Conservation (phyloP, 2,329 filamentous ascomycete genomes). For the Aaosphaeria pasadenensis region DNA sequence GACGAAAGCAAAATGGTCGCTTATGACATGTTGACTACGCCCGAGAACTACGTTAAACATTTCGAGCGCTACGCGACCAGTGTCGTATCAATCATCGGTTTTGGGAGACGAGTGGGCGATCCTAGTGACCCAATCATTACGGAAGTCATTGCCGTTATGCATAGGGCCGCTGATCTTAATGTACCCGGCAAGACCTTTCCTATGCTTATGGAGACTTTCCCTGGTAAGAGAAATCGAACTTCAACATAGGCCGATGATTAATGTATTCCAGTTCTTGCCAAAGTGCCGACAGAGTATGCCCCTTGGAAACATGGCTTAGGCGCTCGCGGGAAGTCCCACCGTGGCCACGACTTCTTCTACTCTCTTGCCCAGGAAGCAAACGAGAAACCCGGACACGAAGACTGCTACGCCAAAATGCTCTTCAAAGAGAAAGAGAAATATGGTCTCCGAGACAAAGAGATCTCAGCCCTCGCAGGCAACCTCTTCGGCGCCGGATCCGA, state of each 20-base stretch:
- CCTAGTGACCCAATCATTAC: conserved; percentile 56
- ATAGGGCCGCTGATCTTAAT: conserved; percentile 52
- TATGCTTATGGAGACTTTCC: conserved; percentile 55
- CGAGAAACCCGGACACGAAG: conserved; percentile 26
- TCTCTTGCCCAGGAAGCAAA: conserved; percentile 29
- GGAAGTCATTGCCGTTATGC: conserved; percentile 55
- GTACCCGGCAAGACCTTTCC: conserved; percentile 51
- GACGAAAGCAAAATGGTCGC: conserved; percentile 58
- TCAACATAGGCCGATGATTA: background rate
- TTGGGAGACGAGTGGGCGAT: conserved; percentile 50
- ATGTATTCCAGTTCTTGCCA: conserved; percentile 16
- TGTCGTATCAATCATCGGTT: conserved; percentile 54
- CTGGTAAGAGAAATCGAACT: conserved; percentile 13
- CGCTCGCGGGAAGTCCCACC: conserved; percentile 18
- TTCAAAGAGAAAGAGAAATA: conserved; percentile 38
- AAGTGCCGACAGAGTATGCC: conserved; percentile 21
- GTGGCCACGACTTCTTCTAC: conserved; percentile 34
- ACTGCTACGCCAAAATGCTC: conserved; percentile 38
- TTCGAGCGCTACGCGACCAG: conserved; percentile 53
- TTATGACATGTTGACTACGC: conserved; percentile 43
- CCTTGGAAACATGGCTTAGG: conserved; percentile 37
- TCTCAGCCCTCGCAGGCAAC: conserved; percentile 30
- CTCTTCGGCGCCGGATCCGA: conserved; percentile 33
- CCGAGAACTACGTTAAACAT: conserved; percentile 49
- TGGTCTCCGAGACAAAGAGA: conserved; percentile 24